Percentiles rank a stretch among this genome's conserved stretches.
Conservation (phyloP, 2,329 filamentous ascomycete genomes). For the Monosporascus sp. region DNA sequence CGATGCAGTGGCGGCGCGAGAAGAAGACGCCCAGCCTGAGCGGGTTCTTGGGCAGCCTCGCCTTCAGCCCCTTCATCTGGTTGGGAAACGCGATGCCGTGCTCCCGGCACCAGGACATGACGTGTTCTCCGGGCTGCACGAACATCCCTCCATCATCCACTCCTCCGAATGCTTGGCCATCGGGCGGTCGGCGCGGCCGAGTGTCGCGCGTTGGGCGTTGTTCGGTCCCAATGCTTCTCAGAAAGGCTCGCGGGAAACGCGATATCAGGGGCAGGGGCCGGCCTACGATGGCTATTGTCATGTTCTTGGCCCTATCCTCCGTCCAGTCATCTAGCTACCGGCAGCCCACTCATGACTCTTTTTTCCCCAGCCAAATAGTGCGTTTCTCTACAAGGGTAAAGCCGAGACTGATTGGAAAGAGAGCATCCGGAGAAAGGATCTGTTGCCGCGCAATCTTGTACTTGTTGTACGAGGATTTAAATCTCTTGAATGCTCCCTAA, state of each 20-base stretch:
- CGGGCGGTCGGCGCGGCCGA: not conserved
- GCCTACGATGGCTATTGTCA: constrained; percentile 15
- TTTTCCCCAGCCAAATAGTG: not conserved
- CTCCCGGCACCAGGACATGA: constrained; percentile 29
- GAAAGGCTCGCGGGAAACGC: not conserved
- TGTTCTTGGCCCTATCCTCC: constrained; percentile 11
- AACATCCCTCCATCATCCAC: not conserved
- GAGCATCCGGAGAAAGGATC: too few relatives aligned
- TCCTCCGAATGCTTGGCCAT: not conserved
- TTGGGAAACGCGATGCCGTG: constrained; percentile 33
- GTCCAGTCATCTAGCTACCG: constrained; percentile 4
- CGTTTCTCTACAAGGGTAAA: too few relatives aligned
- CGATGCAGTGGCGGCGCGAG: constrained; percentile 22
- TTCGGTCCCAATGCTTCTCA: constrained; percentile 3
- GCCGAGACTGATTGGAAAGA: too few relatives aligned
- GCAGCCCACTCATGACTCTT: constrained; percentile 8
- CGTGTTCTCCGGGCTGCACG: constrained; percentile 11
- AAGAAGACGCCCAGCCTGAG: constrained; percentile 4
- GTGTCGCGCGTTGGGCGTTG: not conserved
- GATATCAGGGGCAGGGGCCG: constrained; percentile 2
- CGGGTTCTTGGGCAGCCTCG: constrained; percentile 8
- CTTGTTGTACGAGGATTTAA: too few relatives aligned
- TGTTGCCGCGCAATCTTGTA: too few relatives aligned
- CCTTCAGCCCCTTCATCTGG: constrained; percentile 2
- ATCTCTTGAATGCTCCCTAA: too few relatives aligned